Evolutionary conservation across 495 filamentous ascomycete genomes (phyloP), one percentile per base, ranked within the genome.

Genomic region (Aspergillus affinis): DNA sequence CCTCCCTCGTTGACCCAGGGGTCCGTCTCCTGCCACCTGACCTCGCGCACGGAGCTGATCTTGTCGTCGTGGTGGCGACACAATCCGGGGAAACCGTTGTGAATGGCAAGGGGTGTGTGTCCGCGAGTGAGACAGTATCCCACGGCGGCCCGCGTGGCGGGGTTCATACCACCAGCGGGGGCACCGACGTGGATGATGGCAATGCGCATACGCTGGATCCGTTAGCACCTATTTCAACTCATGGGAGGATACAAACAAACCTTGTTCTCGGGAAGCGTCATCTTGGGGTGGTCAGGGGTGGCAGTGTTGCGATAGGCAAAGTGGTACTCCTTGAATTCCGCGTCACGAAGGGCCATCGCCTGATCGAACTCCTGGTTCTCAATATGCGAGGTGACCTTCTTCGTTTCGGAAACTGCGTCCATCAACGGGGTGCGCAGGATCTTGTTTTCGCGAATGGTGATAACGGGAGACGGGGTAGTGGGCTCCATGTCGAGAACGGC

Each of bases 81-180:
- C 41, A 99, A 88, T 26, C 95, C 95, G 26, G 95, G 90, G 78
- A 99, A 99, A 51, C 95, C 95, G 66, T 99, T 99, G 77, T 97
- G 90, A 54, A 99, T 90, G 8, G 93, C 92, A 62, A 97, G 67
- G 1, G 95, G 89, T 36, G 89, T 90, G 70, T 99, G 95, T 6
- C 95, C 95, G 57, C 93, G 87, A n/a, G 89, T 88, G 32, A 95
- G 74, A 70, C 93, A 98, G 78, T 97, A 99, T n/a, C 91, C 90
- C 12, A 97, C 92, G 12, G 91, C 94, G 18, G 92, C 94, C 55
- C 95, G 87, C 18, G 96, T 96, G 20, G 95, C 93, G 48, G 93
- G 91, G 75, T 99, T 99, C 88, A 99, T 97, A 70, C 95, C 95
- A 67, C 94, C 95, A n/a, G 95, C 95, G 6, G 95, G 95, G 27